Evolutionary conservation across 2,329 filamentous ascomycete genomes (phyloP).

Genomic region (Paramyrothecium sp.): DNA sequence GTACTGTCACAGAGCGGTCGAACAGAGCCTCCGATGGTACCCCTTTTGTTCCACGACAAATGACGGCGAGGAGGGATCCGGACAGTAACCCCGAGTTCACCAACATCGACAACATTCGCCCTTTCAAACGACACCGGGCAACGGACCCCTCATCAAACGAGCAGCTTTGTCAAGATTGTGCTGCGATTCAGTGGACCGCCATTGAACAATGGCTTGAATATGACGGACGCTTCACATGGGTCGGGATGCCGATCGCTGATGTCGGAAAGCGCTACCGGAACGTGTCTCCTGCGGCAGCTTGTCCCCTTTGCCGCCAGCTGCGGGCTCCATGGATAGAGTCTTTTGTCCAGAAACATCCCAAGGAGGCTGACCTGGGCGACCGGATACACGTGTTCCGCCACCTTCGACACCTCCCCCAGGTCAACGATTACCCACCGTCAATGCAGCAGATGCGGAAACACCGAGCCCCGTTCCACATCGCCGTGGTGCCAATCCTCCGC

Average conservation of each 20-base stretch:
- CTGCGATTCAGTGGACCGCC: not conserved
- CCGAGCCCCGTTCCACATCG: not conserved
- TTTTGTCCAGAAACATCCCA: not conserved
- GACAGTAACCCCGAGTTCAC: not conserved
- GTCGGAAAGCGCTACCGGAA: not conserved
- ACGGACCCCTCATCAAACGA: not conserved
- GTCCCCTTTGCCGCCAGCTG: not conserved
- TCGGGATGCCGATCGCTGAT: not conserved
- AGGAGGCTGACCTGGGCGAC: not conserved
- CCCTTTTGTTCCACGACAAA: not conserved
- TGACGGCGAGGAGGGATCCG: not conserved
- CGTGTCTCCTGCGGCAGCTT: not conserved
- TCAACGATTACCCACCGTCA: not conserved
- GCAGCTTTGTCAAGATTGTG: not conserved
- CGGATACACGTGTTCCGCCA: not conserved
- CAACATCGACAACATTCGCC: not conserved
- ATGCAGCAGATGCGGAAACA: not conserved
- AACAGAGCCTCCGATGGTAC: not conserved
- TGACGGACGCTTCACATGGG: not conserved
- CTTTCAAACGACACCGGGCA: not conserved
- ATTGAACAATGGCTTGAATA: not conserved
- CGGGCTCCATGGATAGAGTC: not conserved
- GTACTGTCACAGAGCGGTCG: not conserved
- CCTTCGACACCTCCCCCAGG: constrained; percentile 1
- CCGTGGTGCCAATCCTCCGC: not conserved